Evolutionary conservation across 768 basidiomycete genomes (phyloP).

Genomic region (Hortiboletus flavorubellus): DNA sequence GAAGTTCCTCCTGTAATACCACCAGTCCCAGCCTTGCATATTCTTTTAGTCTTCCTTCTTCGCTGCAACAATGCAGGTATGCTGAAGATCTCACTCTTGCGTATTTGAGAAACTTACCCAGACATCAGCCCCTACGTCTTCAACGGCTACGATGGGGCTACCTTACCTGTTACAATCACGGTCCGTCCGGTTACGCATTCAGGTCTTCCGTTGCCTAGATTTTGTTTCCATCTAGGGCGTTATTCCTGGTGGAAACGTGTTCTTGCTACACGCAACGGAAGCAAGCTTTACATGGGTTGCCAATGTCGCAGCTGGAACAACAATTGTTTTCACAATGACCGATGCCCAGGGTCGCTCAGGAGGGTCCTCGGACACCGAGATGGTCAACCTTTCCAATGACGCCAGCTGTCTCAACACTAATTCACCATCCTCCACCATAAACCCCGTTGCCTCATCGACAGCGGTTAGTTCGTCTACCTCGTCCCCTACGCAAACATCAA

Average conservation of each 20-base stretch:
- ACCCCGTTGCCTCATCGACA: slow-evolving; percentile 23
- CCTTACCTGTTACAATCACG: slow-evolving; percentile 52
- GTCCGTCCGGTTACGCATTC: slow-evolving; percentile 33
- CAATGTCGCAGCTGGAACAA: slow-evolving; percentile 55
- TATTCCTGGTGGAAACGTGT: slow-evolving; percentile 58
- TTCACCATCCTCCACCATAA: slow-evolving; percentile 54
- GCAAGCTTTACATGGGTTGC: slow-evolving; percentile 51
- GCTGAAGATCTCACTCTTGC: slow-evolving; percentile 7
- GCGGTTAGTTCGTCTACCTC: slow-evolving; percentile 11
- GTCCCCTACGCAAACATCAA: slow-evolving; percentile 20
- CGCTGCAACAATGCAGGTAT: slow-evolving; percentile 63
- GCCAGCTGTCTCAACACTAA: slow-evolving; percentile 47
- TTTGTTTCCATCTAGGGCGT: slow-evolving; percentile 40
- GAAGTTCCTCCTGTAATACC: slow-evolving; percentile 45
- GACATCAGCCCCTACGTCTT: slow-evolving; percentile 44
- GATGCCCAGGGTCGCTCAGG: slow-evolving; percentile 51
- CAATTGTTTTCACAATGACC: slow-evolving; percentile 53
- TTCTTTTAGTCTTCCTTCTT: slow-evolving; percentile 45
- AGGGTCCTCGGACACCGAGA: slow-evolving; percentile 53
- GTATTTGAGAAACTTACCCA: slow-evolving; percentile 3
- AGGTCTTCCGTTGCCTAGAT: not conserved
- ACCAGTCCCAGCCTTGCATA: slow-evolving; percentile 44
- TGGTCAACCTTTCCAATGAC: slow-evolving; percentile 47
- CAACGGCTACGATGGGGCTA: slow-evolving; percentile 41
- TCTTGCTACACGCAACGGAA: slow-evolving; percentile 37